Evolutionary conservation across 768 basidiomycete species (phyloP), one percentile per base, ranked within the genome.

Genomic region (Postia placenta): DNA sequence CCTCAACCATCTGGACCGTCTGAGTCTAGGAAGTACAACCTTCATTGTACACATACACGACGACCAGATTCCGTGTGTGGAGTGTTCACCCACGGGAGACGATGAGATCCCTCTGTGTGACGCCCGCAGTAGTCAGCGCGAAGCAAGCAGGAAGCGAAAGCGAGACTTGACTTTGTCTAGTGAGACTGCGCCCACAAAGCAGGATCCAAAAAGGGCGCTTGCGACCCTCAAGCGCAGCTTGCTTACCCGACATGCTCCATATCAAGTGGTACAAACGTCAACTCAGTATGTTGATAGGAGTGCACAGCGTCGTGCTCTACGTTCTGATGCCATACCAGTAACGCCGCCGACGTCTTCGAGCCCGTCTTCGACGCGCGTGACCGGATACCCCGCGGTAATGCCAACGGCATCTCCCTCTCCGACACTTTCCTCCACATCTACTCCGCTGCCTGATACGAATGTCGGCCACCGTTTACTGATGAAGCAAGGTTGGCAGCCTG

Each of bases 401-500:
- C 44, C 39, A 6, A 55, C 47, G 26, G 27, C 56, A 2, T 47
- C 49, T 47, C 59, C 50, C 17, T 37, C 48, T 36, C 11, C 47
- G n/a, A 15, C 38, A 24, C 49, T 64, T 30, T 47, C 61, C 28
- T 60, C 71, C 38, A 69, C 75, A 12, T 68, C 80, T 17, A 56
- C 64, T 5, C 80, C 84, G 0, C 58, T 89, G 19, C 60, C 78
- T 2, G 59, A 72, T 2, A 69, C 71, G 15, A 90, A 87, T 57
- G 67, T 89, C 46, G 89, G 87, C 0, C 80, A 85, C 57, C 73
- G 70, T 30, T 67, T 91, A 25, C 69, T 90, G 0, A 68, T 81
- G 62, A 84, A 81, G 60, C 85, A 86, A 63, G 87, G 87, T 1
- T 91, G 88, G 89, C 68, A 71, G 15, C 87, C 85, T 7, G 88